Conservation (phyloP, 2,329 filamentous ascomycete species). For the Lachnellula arida region DNA sequence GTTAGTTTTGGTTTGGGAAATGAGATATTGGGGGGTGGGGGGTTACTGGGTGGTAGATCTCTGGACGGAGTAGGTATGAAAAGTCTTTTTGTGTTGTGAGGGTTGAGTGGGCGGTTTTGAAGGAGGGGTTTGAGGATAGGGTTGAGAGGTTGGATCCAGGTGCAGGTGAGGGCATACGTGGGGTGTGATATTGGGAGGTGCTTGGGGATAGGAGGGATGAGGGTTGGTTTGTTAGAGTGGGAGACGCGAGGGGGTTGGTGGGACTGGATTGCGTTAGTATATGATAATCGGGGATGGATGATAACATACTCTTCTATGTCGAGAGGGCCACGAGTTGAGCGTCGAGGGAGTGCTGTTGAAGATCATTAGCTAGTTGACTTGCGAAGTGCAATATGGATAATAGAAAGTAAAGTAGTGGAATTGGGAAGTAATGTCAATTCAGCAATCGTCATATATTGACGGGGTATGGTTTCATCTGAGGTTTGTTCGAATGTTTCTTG, state of each 20-base stretch:
- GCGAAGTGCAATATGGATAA: not conserved
- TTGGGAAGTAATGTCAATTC: not conserved
- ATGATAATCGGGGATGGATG: not conserved
- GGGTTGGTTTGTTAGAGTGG: not conserved
- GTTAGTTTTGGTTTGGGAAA: no score
- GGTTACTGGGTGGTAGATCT: constrained; percentile 67
- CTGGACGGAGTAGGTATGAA: constrained; percentile 70
- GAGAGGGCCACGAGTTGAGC: constrained; percentile 73
- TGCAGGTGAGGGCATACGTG: constrained; percentile 23
- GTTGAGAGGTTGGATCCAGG: constrained; percentile 25
- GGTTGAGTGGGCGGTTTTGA: constrained; percentile 21
- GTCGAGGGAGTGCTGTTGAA: constrained; percentile 43
- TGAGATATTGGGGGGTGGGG: no score
- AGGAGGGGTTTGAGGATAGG: constrained; percentile 20
- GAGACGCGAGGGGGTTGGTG: constrained; percentile 6
- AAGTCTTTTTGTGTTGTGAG: constrained; percentile 62
- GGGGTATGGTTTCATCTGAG: no score
- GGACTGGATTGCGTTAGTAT: constrained; percentile 21
- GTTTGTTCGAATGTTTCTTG: no score
- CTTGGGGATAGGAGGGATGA: constrained; percentile 21
- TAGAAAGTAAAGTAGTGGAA: not conserved
- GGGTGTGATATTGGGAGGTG: constrained; percentile 19
- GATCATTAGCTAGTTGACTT: constrained; percentile 3
- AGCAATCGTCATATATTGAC: not conserved
- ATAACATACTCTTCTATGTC: constrained; percentile 68